A percentile compares a stretch with the other conserved stretches of the same genome.
Conservation (phyloP, 495 filamentous ascomycete species). For the Lasiosphaeriaceae sp. region DNA sequence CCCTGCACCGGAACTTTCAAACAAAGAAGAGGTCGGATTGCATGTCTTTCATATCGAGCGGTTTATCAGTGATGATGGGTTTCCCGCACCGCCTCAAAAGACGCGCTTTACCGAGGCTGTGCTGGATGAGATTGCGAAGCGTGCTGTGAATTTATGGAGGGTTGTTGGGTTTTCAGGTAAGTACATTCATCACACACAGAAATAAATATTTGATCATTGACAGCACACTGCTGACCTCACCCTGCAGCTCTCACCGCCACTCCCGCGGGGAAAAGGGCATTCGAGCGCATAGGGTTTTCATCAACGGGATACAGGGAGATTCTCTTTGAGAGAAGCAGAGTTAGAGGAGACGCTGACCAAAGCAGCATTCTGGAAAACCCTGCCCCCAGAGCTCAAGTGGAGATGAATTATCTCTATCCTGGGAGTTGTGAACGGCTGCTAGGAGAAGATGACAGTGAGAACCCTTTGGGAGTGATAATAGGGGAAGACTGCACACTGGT, state of each 20-base stretch:
- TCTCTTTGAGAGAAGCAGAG: slow-evolving; percentile 9
- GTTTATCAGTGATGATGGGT: slow-evolving; percentile 13
- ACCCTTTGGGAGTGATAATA: neutral
- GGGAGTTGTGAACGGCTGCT: neutral
- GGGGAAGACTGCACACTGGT: neutral
- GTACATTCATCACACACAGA: neutral
- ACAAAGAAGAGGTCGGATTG: slow-evolving; percentile 23
- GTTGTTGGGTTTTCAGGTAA: slow-evolving; percentile 29
- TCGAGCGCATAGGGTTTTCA: slow-evolving; percentile 23
- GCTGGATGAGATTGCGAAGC: slow-evolving; percentile 16
- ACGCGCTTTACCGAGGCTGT: slow-evolving; percentile 22
- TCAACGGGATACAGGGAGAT: slow-evolving; percentile 29
- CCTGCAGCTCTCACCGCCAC: slow-evolving; percentile 30
- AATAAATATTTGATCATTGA: no score
- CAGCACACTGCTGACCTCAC: neutral
- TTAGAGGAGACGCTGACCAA: no score
- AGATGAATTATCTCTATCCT: slow-evolving; percentile 18
- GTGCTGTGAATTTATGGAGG: slow-evolving; percentile 17
- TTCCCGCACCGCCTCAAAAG: no score
- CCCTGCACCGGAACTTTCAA: neutral
- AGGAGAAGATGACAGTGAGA: neutral
- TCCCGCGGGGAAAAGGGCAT: slow-evolving; percentile 20
- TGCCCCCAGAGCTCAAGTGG: neutral
- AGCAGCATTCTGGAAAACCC: neutral
- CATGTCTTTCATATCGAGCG: slow-evolving; percentile 35